A percentile compares a stretch with the other conserved stretches of the same genome.
Conservation (phyloP, 2,329 filamentous ascomycete genomes). For the Elsinoe perseae region DNA sequence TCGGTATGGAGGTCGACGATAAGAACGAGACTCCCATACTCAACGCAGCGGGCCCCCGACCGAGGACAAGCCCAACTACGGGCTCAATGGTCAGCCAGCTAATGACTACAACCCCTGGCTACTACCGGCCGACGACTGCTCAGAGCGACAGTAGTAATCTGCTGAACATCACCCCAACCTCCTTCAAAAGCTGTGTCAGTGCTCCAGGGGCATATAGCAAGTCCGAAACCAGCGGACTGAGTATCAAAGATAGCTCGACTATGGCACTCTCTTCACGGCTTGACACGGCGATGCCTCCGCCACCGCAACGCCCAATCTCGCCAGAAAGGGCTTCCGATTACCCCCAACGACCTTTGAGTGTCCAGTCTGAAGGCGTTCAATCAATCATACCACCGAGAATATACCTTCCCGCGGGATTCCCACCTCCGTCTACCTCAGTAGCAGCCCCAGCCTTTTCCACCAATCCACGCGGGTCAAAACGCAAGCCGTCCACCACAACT, state of each 20-base stretch:
- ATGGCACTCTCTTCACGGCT: not conserved
- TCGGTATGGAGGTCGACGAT: conserved; percentile 13
- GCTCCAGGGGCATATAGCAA: not conserved
- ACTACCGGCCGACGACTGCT: not conserved
- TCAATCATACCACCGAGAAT: not conserved
- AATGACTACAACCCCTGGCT: not conserved
- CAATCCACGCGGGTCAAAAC: not conserved
- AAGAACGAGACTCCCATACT: not conserved
- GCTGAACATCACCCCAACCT: not conserved
- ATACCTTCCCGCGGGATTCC: not conserved
- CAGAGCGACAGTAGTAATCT: not conserved
- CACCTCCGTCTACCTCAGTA: not conserved
- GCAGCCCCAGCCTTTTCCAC: not conserved
- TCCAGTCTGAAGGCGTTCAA: not conserved
- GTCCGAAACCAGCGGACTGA: not conserved
- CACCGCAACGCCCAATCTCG: not conserved
- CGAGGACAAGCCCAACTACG: not conserved
- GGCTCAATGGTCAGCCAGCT: not conserved
- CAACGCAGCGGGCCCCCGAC: not conserved
- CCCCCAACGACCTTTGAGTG: not conserved
- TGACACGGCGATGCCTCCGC: not conserved
- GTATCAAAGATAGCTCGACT: not conserved
- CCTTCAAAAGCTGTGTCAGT: not conserved
- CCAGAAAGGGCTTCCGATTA: not conserved
- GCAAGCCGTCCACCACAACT: not conserved